Conservation (phyloP, 371 early-diverging fungal species). For the Paraphysoderma sedebokerense region DNA sequence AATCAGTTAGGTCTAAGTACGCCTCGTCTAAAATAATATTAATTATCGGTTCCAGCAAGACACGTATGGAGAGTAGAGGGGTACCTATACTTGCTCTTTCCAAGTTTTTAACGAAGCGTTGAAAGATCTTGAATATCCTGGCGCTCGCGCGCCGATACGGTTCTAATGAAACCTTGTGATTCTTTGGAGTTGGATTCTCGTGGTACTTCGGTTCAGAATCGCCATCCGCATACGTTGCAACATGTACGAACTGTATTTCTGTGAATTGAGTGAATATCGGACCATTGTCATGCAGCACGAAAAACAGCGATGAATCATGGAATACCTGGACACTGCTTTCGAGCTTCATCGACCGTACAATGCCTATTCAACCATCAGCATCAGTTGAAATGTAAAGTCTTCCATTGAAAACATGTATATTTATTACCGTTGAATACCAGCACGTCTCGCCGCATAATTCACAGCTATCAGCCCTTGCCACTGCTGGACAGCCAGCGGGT, state of each 20-base stretch:
- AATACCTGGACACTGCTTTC: slow-evolving; percentile 41
- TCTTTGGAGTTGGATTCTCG: slow-evolving; percentile 35
- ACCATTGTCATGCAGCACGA: not conserved
- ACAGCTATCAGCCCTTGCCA: slow-evolving; percentile 67
- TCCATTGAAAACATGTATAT: not conserved
- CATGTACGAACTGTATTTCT: slow-evolving; percentile 65
- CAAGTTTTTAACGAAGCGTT: slow-evolving; percentile 13
- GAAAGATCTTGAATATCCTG: slow-evolving; percentile 50
- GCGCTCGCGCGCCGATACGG: slow-evolving; percentile 54
- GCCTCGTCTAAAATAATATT: too few relatives aligned
- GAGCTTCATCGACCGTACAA: slow-evolving; percentile 33
- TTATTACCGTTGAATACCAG: slow-evolving; percentile 20
- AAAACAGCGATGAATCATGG: not conserved
- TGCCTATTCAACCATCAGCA: not conserved
- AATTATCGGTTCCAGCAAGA: too few relatives aligned
- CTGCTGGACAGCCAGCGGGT: slow-evolving; percentile 74
- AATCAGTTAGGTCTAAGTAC: not conserved
- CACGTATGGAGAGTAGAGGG: too few relatives aligned
- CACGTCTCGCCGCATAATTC: slow-evolving; percentile 36
- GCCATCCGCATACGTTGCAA: slow-evolving; percentile 56
- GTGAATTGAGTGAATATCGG: not conserved
- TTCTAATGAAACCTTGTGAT: slow-evolving; percentile 81
- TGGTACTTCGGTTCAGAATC: slow-evolving; percentile 49
- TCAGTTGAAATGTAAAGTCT: not conserved
- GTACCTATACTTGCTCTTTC: slow-evolving; percentile 25